phyloP scores from a whole-genome alignment of 2,329 filamentous ascomycete genomes.

The Sclerotinia nivalis region DNA sequence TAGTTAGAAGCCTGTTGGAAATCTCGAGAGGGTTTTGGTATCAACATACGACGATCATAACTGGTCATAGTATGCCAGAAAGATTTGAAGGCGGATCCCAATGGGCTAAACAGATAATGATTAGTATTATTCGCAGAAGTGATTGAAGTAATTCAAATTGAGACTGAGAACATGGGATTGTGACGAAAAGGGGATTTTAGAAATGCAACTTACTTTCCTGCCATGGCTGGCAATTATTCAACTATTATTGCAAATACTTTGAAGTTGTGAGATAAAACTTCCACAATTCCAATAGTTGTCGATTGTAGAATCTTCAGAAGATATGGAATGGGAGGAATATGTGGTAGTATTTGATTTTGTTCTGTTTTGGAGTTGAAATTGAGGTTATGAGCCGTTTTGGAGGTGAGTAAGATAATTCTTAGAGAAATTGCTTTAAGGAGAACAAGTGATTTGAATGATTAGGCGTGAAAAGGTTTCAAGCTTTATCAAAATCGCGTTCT shows the following conservation, averaged over 20 bases:
- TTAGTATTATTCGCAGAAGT: conserved; percentile 1
- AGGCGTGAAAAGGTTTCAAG: not conserved
- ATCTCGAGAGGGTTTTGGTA: not conserved
- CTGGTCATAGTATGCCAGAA: conserved; percentile 90
- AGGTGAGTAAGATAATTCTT: not conserved
- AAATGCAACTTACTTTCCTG: conserved; percentile 14
- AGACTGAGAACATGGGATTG: not conserved
- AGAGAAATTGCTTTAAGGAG: not conserved
- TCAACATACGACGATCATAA: conserved; percentile 63
- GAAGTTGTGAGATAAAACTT: not conserved
- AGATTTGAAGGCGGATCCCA: conserved; percentile 75
- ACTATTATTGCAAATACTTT: not conserved
- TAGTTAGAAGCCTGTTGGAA: conserved; percentile 1
- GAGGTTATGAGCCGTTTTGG: not conserved
- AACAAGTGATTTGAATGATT: not conserved
- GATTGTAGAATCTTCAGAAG: not conserved
- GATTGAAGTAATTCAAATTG: not conserved
- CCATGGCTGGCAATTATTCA: conserved; percentile 21
- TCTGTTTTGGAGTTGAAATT: not conserved
- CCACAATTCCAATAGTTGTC: not conserved
- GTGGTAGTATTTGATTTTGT: not conserved
- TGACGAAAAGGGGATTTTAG: conserved; percentile 14
- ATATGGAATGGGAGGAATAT: not conserved
- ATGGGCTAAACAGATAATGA: conserved; percentile 40
- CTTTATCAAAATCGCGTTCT: not conserved